A percentile compares a stretch with the other conserved stretches of the same genome.
Evolutionary conservation across 1,139 yeast genomes (phyloP).

Genomic region (Petasospora rhodanensis): DNA sequence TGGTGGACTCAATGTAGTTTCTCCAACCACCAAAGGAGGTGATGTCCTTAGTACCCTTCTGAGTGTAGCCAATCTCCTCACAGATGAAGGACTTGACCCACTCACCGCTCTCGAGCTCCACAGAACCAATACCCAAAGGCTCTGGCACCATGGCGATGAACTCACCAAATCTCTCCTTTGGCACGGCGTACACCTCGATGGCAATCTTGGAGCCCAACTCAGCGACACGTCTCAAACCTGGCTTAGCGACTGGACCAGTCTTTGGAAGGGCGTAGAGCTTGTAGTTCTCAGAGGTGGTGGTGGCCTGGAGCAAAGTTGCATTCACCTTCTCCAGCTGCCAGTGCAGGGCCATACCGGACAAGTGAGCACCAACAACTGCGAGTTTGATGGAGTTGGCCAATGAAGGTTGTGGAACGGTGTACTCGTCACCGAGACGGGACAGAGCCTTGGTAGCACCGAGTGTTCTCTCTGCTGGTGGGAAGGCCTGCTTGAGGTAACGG

Average conservation of each 20-base stretch:
- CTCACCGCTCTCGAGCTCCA: slow-evolving; percentile 71
- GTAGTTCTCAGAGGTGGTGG: slow-evolving; percentile 71
- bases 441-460: slow-evolving; percentile 36
- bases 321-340: slow-evolving; percentile 89
- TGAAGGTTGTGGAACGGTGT: slow-evolving; percentile 37
- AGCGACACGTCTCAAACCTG: slow-evolving; percentile 69
- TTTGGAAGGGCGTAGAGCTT: slow-evolving; percentile 78
- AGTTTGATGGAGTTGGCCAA: slow-evolving; percentile 46
- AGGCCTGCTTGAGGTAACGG: slow-evolving; percentile 52
- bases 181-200: slow-evolving; percentile 80
- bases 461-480: slow-evolving; percentile 41
- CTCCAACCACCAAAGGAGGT: slow-evolving; percentile 88
- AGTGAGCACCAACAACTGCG: slow-evolving; percentile 96
- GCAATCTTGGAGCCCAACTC: slow-evolving; percentile 56
- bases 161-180: slow-evolving; percentile 69
- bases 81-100: slow-evolving; percentile 92
- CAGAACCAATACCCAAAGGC: slow-evolving; percentile 92
- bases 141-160: slow-evolving; percentile 87
- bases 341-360: slow-evolving; percentile 81
- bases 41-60: slow-evolving; percentile 70
- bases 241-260: slow-evolving; percentile 70
- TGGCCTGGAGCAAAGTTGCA: slow-evolving; percentile 64
- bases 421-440: slow-evolving; percentile 33
- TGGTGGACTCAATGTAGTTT: slow-evolving; percentile 46
- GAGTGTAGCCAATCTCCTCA: slow-evolving; percentile 78